Evolutionary conservation across 768 basidiomycete species (phyloP).

Genomic region (Pisolithus microcarpus): DNA sequence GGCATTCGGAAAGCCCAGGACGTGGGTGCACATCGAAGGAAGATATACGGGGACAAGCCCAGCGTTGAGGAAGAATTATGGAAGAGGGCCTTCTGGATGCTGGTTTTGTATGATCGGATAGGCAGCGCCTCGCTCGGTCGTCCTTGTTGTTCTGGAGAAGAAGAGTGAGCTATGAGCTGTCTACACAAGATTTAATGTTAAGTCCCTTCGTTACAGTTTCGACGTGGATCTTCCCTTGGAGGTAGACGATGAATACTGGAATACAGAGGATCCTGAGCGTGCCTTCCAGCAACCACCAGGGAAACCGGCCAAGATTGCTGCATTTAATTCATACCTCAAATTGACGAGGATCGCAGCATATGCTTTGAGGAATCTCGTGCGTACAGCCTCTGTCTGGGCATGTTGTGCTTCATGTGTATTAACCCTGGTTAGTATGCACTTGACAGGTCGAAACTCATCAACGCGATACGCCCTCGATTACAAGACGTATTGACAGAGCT

Average conservation of each 20-base stretch:
- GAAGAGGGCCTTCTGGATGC: conserved; percentile 74
- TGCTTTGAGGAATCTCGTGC: conserved; percentile 60
- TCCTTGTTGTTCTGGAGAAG: conserved; percentile 49
- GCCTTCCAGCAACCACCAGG: conserved; percentile 64
- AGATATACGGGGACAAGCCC: conserved; percentile 41
- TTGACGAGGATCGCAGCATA: conserved; percentile 66
- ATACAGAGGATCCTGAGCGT: conserved; percentile 37
- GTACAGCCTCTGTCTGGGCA: conserved; percentile 14
- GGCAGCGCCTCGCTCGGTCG: conserved; percentile 49
- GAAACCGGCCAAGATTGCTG: conserved; percentile 49
- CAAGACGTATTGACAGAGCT: conserved; percentile 59
- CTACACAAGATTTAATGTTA: neutral
- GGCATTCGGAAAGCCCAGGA: conserved; percentile 65
- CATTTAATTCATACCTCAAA: conserved; percentile 59
- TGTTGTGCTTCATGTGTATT: neutral
- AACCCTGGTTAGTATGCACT: conserved; percentile 53
- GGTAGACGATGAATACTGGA: conserved; percentile 80
- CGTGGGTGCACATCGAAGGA: conserved; percentile 67
- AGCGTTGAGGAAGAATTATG: conserved; percentile 61
- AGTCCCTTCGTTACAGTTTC: conserved; percentile 45
- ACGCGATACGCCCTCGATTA: conserved; percentile 46
- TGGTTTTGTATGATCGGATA: conserved; percentile 54
- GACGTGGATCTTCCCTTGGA: conserved; percentile 78
- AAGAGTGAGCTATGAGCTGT: conserved; percentile 45
- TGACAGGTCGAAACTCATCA: conserved; percentile 53